Conservation (phyloP, 1,139 yeast species). For the Saccharomyces hybrid region DNA sequence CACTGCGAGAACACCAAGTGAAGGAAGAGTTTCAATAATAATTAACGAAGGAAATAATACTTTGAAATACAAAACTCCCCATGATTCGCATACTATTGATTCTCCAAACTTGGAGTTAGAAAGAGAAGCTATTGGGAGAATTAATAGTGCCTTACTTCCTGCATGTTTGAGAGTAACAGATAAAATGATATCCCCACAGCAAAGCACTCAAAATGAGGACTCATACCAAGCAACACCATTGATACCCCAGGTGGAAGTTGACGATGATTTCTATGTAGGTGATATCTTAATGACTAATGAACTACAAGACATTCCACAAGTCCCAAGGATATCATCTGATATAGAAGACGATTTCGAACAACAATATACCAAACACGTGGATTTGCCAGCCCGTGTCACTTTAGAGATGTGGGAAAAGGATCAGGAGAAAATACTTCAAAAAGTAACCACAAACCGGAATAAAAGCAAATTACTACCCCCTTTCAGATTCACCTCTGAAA, state of each 20-base stretch:
- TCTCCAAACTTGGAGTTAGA: slow-evolving; percentile 20
- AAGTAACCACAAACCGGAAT: slow-evolving; percentile 11
- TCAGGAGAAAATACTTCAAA: slow-evolving; percentile 10
- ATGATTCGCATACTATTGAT: slow-evolving; percentile 2
- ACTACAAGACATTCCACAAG: slow-evolving; percentile 17
- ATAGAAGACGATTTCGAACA: background rate
- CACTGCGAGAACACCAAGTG: background rate
- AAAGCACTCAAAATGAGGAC: background rate
- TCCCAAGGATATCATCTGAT: slow-evolving; percentile 10
- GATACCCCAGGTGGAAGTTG: slow-evolving; percentile 5
- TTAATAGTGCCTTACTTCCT: slow-evolving; percentile 28
- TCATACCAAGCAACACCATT: slow-evolving; percentile 8
- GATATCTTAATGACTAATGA: slow-evolving; percentile 14
- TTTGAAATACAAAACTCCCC: slow-evolving; percentile 8
- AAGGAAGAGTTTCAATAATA: background rate
- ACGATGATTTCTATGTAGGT: slow-evolving; percentile 2
- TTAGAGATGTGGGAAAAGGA: slow-evolving; percentile 22
- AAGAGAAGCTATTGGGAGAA: slow-evolving; percentile 26
- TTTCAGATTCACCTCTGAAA: slow-evolving; percentile 10
- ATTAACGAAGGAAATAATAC: slow-evolving; percentile 8
- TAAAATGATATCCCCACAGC: background rate
- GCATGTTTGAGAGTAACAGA: slow-evolving; percentile 21
- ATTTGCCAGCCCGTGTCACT: slow-evolving; percentile 16
- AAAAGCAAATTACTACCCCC: slow-evolving; percentile 14
- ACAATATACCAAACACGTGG: slow-evolving; percentile 5